Evolutionary conservation across 108 stramenopile species (phyloP), one percentile per base, ranked within the genome.

Genomic region (Cyclotella sp.): DNA sequence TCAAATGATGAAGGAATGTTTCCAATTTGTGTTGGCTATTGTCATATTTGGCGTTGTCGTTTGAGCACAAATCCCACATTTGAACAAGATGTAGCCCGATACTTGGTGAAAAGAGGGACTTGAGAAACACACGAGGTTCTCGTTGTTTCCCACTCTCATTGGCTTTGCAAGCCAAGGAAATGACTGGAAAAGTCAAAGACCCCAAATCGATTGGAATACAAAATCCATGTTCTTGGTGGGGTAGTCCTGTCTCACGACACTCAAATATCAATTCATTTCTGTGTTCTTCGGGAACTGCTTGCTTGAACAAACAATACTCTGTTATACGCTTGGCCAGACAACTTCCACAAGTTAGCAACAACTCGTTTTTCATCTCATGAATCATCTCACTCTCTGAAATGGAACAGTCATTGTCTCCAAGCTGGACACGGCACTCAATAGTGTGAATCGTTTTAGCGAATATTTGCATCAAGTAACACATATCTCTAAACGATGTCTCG

Each of bases 301-400:
- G 59, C 49, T 64, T 79, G 71, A 72, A 79, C 58, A 72, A 49
- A 64, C 64, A 79, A 60, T 79, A 72, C 46, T 79, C 78, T 14
- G 78, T 79, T 52, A 79, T 46, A 30, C 59, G 63, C 24, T 41
- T 55, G 15, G 78, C 78, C 22, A 79, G 63, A 68, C 70, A 72
- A 27, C 78, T 72, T 7, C 78, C 78, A 19, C 53, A 72, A 24
- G 70, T 70, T 26, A 55, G 11, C 27, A 79, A 41, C 41, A 72
- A 51, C 39, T 79, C 78, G 49, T 34, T 24, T 51, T 79, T 72
- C 70, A 72, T 72, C 53, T 46, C 19, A 21, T 55, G 24, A 12
- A 76, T 63, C 22, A 62, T 73, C 26, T 22, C 7, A 63, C 16
- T 49, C 61, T 41, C 42, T 26, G 39, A 28, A 66, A 49, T 59